These are phyloP conservation scores for Parascedosporium putredinis DNA, from an alignment of 2,329 filamentous ascomycete genomes.

Conservation along the genomic window DNA sequence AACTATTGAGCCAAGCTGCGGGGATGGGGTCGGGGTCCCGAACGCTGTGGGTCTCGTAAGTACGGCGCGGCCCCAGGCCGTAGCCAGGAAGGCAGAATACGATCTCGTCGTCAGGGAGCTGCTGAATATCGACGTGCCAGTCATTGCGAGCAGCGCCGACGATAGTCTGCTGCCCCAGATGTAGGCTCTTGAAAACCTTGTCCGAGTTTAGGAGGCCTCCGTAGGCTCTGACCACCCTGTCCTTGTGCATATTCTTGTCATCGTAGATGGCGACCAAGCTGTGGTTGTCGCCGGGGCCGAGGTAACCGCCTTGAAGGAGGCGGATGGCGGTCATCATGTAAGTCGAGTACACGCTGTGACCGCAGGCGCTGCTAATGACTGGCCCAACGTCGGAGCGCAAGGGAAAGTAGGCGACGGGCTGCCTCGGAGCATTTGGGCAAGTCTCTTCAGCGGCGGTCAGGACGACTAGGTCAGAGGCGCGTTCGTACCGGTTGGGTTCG, in stretches of 20 bases:
- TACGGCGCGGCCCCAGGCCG: not conserved
- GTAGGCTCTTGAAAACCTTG: not conserved
- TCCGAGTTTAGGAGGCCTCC: not conserved
- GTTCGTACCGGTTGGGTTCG: not conserved
- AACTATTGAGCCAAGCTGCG: not conserved
- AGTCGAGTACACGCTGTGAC: not conserved
- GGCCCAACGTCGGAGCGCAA: not conserved
- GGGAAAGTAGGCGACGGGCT: not conserved
- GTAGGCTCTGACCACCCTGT: not conserved
- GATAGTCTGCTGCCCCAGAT: not conserved
- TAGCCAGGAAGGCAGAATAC: not conserved
- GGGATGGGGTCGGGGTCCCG: not conserved
- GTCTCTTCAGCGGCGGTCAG: not conserved
- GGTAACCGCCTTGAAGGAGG: not conserved
- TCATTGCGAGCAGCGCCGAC: not conserved
- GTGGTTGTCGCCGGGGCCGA: not conserved
- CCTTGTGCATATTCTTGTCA: not conserved
- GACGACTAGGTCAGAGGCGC: not conserved
- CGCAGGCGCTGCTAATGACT: not conserved
- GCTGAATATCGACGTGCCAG: not conserved
- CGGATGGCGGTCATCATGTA: not conserved
- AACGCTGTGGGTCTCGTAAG: not conserved
- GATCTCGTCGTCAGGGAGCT: not conserved
- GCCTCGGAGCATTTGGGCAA: not conserved
- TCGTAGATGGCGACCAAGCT: not conserved